Evolutionary conservation across 305 asterid genomes (phyloP).

Genomic region (Fraxinus platypoda): DNA sequence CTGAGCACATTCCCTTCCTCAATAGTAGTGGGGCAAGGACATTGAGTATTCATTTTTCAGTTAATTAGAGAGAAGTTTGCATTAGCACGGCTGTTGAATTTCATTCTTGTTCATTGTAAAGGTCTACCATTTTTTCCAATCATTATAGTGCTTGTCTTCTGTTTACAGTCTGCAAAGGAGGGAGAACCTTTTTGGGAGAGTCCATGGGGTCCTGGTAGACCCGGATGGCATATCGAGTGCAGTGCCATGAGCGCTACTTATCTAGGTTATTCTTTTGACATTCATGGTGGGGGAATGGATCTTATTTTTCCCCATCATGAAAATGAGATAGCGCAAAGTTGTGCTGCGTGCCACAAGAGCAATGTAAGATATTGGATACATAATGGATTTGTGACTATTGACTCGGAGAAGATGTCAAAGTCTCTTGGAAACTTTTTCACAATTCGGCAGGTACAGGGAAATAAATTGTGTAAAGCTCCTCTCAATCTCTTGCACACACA

Average conservation of each 20-base stretch:
- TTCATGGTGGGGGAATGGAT: slow-evolving; percentile 99
- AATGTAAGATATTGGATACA: slow-evolving; percentile 84
- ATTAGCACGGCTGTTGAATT: slow-evolving; percentile 4
- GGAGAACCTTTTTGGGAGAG: slow-evolving; percentile 98
- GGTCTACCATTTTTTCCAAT: not conserved
- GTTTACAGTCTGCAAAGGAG: slow-evolving; percentile 85
- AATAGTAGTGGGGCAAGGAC: not conserved
- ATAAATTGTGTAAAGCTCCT: slow-evolving; percentile 9
- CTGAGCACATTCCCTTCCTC: slow-evolving; percentile 1
- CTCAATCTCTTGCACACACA: not conserved
- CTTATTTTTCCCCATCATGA: slow-evolving; percentile 97
- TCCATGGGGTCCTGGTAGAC: slow-evolving; percentile 99
- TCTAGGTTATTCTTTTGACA: slow-evolving; percentile 84
- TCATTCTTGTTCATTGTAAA: not conserved
- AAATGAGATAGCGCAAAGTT: slow-evolving; percentile 98
- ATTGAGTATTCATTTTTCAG: not conserved
- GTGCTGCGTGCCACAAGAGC: slow-evolving; percentile 87
- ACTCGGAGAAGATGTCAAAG: slow-evolving; percentile 96
- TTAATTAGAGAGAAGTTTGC: not conserved
- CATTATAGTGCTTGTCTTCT: not conserved
- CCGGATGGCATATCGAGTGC: slow-evolving; percentile 99
- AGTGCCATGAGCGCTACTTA: slow-evolving; percentile 98
- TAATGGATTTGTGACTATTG: slow-evolving; percentile 92
- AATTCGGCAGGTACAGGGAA: slow-evolving; percentile 68
- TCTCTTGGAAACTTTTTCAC: slow-evolving; percentile 98